Evolutionary conservation across 83 land plant genomes (phyloP).

Genomic region (Picea abies): DNA sequence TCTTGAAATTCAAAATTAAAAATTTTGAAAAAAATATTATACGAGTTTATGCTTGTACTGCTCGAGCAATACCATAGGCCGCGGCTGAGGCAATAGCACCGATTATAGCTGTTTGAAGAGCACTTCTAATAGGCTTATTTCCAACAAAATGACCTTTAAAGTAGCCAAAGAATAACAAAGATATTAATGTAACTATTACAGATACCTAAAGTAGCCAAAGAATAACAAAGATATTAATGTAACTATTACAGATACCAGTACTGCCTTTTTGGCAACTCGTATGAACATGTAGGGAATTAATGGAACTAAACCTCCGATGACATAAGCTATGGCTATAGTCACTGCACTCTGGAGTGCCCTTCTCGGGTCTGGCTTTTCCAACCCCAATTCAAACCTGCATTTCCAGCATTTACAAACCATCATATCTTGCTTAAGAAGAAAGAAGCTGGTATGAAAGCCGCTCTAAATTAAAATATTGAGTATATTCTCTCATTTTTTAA

Average conservation of each 20-base stretch:
- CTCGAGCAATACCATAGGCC: slow-evolving; percentile 60
- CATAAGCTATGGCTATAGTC: slow-evolving; percentile 80
- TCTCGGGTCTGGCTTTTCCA: slow-evolving; percentile 93
- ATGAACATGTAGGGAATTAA: slow-evolving; percentile 82
- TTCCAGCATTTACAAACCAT: background rate
- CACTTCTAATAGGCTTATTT: slow-evolving; percentile 43
- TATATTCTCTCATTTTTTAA: too few relatives aligned
- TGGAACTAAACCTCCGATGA: slow-evolving; percentile 82
- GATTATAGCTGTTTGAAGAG: slow-evolving; percentile 56
- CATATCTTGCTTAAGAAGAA: too few relatives aligned
- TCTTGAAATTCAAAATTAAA: too few relatives aligned
- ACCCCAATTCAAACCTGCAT: slow-evolving; percentile 87
- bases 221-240: slow-evolving; percentile 74
- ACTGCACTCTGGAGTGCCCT: slow-evolving; percentile 81
- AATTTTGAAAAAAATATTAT: too few relatives aligned
- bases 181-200: slow-evolving; percentile 58
- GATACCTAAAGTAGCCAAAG: too few relatives aligned
- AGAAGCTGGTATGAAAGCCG: too few relatives aligned
- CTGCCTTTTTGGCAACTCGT: slow-evolving; percentile 47
- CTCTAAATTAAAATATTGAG: too few relatives aligned
- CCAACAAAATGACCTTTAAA: slow-evolving; percentile 67
- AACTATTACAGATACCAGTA: slow-evolving; percentile 57
- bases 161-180: slow-evolving; percentile 83
- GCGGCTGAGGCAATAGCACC: slow-evolving; percentile 74
- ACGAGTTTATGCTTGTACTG: slow-evolving; percentile 15